These are phyloP conservation scores for Alternaria solani DNA, from an alignment of 2,329 filamentous ascomycete species.

Conservation along the genomic window DNA sequence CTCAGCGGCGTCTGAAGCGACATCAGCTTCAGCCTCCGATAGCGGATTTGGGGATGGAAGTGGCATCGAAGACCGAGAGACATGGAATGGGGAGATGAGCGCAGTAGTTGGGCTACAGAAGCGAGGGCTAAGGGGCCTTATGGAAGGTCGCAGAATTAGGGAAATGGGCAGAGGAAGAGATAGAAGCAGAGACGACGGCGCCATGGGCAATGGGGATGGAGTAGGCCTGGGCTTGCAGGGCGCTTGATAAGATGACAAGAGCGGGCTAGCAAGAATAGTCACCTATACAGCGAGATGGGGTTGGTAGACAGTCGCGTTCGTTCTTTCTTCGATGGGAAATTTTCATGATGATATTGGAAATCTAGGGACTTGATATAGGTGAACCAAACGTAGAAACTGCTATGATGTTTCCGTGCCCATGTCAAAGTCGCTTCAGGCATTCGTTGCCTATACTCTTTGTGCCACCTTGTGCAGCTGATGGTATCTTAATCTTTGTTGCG, in stretches of 20 bases:
- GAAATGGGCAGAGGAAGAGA: constrained; percentile 66
- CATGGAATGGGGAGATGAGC: constrained; percentile 83
- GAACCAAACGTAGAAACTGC: background rate
- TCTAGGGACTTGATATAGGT: background rate
- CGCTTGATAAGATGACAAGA: constrained; percentile 12
- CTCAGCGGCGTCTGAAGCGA: constrained; percentile 42
- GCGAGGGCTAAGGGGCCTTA: constrained; percentile 85
- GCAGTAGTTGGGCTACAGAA: constrained; percentile 96
- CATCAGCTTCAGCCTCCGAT: constrained; percentile 43
- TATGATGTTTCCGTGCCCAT: background rate
- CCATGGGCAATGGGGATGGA: constrained; percentile 33
- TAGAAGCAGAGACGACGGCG: constrained; percentile 41
- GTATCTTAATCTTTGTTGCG: background rate
- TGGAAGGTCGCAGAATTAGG: constrained; percentile 89
- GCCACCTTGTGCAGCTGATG: background rate
- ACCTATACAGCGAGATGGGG: constrained; percentile 21
- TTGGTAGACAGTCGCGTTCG: constrained; percentile 6
- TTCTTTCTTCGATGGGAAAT: constrained; percentile 5
- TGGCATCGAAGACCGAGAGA: constrained; percentile 61
- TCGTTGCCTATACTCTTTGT: background rate
- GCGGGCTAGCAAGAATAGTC: constrained; percentile 5
- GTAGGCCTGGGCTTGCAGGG: constrained; percentile 41
- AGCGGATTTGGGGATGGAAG: constrained; percentile 47
- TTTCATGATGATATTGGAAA: constrained; percentile 5
- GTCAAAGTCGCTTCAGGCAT: background rate